Conservation (phyloP, 2,329 filamentous ascomycete genomes). For the Pseudocercospora eumusae region DNA sequence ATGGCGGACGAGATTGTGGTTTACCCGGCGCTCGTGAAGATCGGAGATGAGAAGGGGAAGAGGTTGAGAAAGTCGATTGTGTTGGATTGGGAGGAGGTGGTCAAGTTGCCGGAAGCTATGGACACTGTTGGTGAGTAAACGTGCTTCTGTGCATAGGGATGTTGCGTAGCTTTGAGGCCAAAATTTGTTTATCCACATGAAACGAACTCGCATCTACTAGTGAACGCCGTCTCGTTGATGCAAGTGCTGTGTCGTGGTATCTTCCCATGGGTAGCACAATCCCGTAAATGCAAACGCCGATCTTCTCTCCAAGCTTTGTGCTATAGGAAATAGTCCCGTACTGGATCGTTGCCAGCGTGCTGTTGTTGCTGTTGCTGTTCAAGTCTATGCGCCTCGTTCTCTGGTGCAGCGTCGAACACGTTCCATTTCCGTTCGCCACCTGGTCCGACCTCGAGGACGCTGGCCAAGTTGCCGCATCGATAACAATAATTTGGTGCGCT, state of each 20-base stretch:
- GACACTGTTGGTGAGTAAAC: slow-evolving; percentile 2
- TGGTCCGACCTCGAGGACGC: slow-evolving; percentile 93
- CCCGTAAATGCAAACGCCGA: slow-evolving; percentile 14
- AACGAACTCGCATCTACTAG: not conserved
- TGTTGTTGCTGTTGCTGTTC: slow-evolving; percentile 72
- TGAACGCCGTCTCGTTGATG: slow-evolving; percentile 9
- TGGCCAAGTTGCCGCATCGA: slow-evolving; percentile 90
- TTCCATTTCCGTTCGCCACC: slow-evolving; percentile 94
- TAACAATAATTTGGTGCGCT: slow-evolving; percentile 79
- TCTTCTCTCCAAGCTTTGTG: slow-evolving; percentile 37
- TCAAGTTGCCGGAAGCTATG: slow-evolving; percentile 12
- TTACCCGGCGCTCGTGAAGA: slow-evolving; percentile 26
- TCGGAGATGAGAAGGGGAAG: slow-evolving; percentile 22
- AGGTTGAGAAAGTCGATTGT: slow-evolving; percentile 21
- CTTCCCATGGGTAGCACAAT: slow-evolving; percentile 12
- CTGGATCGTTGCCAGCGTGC: slow-evolving; percentile 68
- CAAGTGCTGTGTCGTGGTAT: slow-evolving; percentile 23
- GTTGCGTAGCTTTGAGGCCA: not conserved
- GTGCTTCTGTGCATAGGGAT: slow-evolving; percentile 1
- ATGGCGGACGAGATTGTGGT: slow-evolving; percentile 24
- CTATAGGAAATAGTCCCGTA: slow-evolving; percentile 68
- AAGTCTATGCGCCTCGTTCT: slow-evolving; percentile 83
- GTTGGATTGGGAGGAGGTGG: slow-evolving; percentile 17
- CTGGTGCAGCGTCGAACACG: slow-evolving; percentile 93
- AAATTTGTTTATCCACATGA: not conserved